Evolutionary conservation across 2,329 filamentous ascomycete species (phyloP), one percentile per base, ranked within the genome.

Genomic region (Paracorniculantispora psalliotae): DNA sequence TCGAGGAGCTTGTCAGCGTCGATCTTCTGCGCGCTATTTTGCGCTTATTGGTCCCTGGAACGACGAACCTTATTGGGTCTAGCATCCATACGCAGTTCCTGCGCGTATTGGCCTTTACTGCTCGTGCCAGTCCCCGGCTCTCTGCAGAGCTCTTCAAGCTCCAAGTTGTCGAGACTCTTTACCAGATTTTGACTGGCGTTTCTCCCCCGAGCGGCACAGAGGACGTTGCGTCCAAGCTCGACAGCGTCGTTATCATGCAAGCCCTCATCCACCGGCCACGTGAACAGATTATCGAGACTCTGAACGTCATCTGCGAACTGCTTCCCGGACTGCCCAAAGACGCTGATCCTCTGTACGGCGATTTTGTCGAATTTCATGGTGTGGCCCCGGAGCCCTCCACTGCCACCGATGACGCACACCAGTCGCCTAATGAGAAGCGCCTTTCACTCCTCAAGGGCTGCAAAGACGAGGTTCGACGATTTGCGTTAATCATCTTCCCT

Each of bases 221-320:
- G 37, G 87, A 93, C 70, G 84, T 91, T 59, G 89, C 87, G 30
- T 88, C 85, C 39, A 96, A 96, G 74, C 88, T 97, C 63, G 93
- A 97, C 73, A 96, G 92, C 69, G 93, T 97, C 58, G 85, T 99
- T 48, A 94, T 99, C 67, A 99, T 99, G 96, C 94, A 99, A 75
- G 92, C 96, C 39, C 81, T 99, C 63, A 96, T 99, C 55, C 94
- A 97, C 69, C 87, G 93, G 43, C 94, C 94, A 7, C 87, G 92
- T 59, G 96, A 99, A 65, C 94, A 99, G 73, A 90, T 99, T 19
- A 94, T 93, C 66, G 94, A 99, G 77, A 97, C 96, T 1, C 82
- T 99, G 63, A 97, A 97, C 70, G 92, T 99, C 63, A 92, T 99
- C 63, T 97, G 94, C 76, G 94, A 99, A 75, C 79, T 99, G 30